Conservation (phyloP, 768 basidiomycete species). For the Rhizopogon vesiculosus region DNA sequence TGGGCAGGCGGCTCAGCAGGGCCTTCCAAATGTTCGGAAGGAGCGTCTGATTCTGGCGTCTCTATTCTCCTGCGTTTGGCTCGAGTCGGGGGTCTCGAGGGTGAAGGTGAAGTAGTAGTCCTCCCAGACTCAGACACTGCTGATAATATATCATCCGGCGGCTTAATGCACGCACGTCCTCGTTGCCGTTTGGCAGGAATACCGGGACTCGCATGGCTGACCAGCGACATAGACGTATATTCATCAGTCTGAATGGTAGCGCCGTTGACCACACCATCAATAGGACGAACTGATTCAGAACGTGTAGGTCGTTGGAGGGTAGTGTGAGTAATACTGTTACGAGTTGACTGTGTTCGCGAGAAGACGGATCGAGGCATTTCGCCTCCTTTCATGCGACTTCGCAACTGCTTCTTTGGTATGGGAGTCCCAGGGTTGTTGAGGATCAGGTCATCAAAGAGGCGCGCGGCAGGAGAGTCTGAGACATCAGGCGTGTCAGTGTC, state of each 20-base stretch:
- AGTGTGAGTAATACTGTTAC: background rate
- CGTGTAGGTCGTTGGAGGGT: constrained; percentile 7
- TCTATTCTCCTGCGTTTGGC: constrained; percentile 45
- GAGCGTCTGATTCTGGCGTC: constrained; percentile 25
- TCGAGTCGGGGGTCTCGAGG: constrained; percentile 20
- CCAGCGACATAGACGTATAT: background rate
- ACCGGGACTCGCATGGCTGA: background rate
- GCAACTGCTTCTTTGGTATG: constrained; percentile 11
- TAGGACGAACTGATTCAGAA: constrained; percentile 15
- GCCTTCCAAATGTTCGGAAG: constrained; percentile 5
- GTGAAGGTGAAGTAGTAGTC: constrained; percentile 5
- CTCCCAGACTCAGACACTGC: background rate
- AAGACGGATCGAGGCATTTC: constrained; percentile 6
- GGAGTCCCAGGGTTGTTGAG: constrained; percentile 11
- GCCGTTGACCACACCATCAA: constrained; percentile 6
- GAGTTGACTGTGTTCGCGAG: constrained; percentile 11
- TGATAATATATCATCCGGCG: constrained; percentile 4
- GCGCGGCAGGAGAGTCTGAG: constrained; percentile 19
- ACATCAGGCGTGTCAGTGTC: background rate
- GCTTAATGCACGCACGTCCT: constrained; percentile 24
- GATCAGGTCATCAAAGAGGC: constrained; percentile 28
- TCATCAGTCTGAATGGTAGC: constrained; percentile 7
- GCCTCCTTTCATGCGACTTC: constrained; percentile 11
- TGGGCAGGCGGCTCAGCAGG: constrained; percentile 4
- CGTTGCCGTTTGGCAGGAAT: constrained; percentile 27